These are phyloP conservation scores for Pyricularia sp. DNA, from an alignment of 2,329 filamentous ascomycete species.

Conservation along the genomic window DNA sequence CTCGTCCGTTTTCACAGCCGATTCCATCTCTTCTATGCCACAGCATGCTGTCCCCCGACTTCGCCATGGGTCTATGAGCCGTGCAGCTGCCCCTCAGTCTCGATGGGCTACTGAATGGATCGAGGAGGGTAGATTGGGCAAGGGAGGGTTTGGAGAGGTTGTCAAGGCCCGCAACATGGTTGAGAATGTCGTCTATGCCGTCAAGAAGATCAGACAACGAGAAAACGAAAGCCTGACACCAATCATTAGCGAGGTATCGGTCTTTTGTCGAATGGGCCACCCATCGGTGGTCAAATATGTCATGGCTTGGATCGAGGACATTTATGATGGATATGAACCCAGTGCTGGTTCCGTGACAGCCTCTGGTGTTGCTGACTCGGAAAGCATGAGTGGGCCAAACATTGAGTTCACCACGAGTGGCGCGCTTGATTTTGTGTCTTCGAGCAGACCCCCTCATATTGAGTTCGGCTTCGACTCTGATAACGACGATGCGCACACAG, in stretches of 20 bases:
- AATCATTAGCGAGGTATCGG: conserved; percentile 70
- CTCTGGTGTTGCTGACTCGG: conserved; percentile 9
- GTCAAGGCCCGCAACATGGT: conserved; percentile 91
- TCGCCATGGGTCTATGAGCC: conserved; percentile 49
- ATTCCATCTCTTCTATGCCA: conserved; percentile 28
- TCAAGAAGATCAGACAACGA: conserved; percentile 88
- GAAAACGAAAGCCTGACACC: conserved; percentile 70
- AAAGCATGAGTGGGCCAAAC: conserved; percentile 17
- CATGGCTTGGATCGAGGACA: conserved; percentile 83
- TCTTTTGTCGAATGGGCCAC: conserved; percentile 87
- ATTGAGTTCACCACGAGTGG: conserved; percentile 57
- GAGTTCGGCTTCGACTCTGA: conserved; percentile 56
- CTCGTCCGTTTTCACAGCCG: conserved; percentile 22
- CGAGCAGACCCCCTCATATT: conserved; percentile 60
- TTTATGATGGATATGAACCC: conserved; percentile 38
- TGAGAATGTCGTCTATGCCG: conserved; percentile 84
- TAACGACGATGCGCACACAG: conserved; percentile 20
- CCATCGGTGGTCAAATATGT: conserved; percentile 81
- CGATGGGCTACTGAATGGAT: conserved; percentile 18
- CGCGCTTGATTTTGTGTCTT: conserved; percentile 88
- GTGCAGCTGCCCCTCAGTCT: conserved; percentile 9
- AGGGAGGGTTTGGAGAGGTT: conserved; percentile 91
- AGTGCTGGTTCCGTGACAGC: conserved; percentile 25
- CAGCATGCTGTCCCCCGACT: conserved; percentile 30
- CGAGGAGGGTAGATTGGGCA: conserved; percentile 77